Percentiles rank a stretch among this genome's conserved stretches.
Evolutionary conservation across 345 rosid species (phyloP).

Genomic region (Pugionium cornutum): DNA sequence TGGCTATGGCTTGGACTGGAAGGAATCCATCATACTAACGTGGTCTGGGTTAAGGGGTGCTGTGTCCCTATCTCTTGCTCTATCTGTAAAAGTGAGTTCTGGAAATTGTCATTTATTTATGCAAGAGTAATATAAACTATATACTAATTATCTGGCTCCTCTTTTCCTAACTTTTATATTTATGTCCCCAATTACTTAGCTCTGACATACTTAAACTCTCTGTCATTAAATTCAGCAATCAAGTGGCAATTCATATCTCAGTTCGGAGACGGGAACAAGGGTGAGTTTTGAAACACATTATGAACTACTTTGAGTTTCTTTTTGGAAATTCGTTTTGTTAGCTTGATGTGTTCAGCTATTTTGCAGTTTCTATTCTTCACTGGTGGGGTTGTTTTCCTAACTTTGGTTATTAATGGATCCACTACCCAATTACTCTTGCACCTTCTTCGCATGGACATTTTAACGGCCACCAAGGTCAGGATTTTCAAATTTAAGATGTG

Average conservation of each 20-base stretch:
- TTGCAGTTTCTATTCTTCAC: slow-evolving; percentile 87
- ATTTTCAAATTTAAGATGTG: slow-evolving; percentile 5
- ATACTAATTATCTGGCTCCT: not conserved
- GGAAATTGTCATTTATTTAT: slow-evolving; percentile 12
- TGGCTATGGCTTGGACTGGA: slow-evolving; percentile 94
- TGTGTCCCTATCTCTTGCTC: slow-evolving; percentile 84
- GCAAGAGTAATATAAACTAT: not conserved
- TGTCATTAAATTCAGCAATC: slow-evolving; percentile 53
- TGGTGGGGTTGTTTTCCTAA: slow-evolving; percentile 92
- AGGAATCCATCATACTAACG: slow-evolving; percentile 74
- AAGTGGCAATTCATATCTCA: slow-evolving; percentile 51
- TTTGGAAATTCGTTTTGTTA: not conserved
- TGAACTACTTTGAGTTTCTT: not conserved
- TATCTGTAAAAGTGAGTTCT: slow-evolving; percentile 82
- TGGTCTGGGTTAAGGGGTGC: slow-evolving; percentile 98
- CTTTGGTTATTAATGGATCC: slow-evolving; percentile 86
- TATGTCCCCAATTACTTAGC: slow-evolving; percentile 1
- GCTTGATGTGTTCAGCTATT: slow-evolving; percentile 23
- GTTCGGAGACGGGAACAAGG: slow-evolving; percentile 71
- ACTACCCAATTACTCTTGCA: slow-evolving; percentile 81
- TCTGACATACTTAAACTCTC: slow-evolving; percentile 12
- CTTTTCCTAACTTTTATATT: slow-evolving; percentile 1
- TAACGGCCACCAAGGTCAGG: slow-evolving; percentile 71
- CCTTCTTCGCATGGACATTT: slow-evolving; percentile 69
- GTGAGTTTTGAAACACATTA: slow-evolving; percentile 50